Evolutionary conservation across 2,329 filamentous ascomycete species (phyloP).

Genomic region (Oidium heveae): DNA sequence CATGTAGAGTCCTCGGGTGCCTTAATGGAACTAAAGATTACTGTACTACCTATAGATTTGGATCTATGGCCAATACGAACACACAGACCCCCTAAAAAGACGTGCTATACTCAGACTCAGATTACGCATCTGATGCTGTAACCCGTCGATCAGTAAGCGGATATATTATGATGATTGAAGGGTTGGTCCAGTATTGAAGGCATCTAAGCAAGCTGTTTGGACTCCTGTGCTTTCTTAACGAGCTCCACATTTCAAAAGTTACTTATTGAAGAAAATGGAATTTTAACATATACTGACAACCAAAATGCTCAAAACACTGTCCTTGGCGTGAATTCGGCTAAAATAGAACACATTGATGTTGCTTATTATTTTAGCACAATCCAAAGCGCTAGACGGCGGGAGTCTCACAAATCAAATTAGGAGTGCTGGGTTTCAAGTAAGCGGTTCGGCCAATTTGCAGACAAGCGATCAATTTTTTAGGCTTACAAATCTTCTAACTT

Average conservation of each 20-base stretch:
- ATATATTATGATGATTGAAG: neutral
- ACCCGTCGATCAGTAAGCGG: neutral
- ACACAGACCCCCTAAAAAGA: neutral
- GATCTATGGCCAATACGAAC: neutral
- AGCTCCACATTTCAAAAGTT: neutral
- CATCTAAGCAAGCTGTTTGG: neutral
- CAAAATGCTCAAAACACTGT: no score
- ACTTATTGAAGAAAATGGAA: no score
- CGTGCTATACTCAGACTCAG: neutral
- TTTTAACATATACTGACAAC: no score
- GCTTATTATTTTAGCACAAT: no score
- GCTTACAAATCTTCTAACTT: no score
- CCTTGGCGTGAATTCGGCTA: no score
- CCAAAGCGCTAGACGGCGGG: no score
- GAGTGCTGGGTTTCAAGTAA: no score
- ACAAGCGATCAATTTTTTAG: no score
- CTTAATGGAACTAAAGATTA: neutral
- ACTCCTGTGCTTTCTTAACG: neutral
- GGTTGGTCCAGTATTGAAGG: neutral
- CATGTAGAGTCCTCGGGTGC: neutral
- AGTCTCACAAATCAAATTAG: no score
- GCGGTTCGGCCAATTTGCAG: no score
- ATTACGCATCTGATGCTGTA: neutral
- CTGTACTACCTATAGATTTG: neutral
- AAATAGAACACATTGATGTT: no score